Evolutionary conservation across 2,329 filamentous ascomycete genomes (phyloP), one percentile per base, ranked within the genome.

Genomic region (Dissoconium aciculare): DNA sequence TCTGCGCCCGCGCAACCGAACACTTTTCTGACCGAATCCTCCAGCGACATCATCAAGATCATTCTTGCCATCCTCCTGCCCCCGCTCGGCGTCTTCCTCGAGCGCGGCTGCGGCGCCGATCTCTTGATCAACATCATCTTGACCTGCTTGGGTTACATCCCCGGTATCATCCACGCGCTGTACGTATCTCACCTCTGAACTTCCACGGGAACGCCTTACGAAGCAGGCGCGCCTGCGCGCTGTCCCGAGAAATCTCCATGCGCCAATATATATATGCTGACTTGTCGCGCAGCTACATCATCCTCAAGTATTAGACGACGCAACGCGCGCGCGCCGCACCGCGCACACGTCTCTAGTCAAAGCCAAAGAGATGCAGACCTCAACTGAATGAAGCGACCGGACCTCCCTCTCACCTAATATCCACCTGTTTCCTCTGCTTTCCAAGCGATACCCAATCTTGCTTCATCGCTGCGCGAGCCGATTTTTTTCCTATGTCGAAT

Each of bases 101-200:
- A 93, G 76, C 74, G 78, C 47, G 84, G 84, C 50, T 92, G 84
- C 63, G 77, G 77, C 54, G 73, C 76, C 45, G 81, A 92, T 56
- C 66, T 93, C 52, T 66, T 87, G 60, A 91, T 93, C 72, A 92
- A 91, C 75, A 81, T 92, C 59, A 69, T 84, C 52, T 64, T 91
- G 61, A 91, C 82, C 47, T 80, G 49, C 65, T 32, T 47, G 46
- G 74, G 71, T 58, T 76, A 72, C 57, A 55, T 56, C 37, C 53
- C 50, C 24, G 41, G 83, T 58, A 85, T 92, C 63, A 82, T 92
- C 58, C 84, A 93, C 66, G 84, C 84, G 39, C 63, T 92, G 64
- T 92, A 73, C 42, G 72, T 70, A 17, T 14, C 21, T 34, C 9
- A 30, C 28, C 21, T 34, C 28, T 26, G 10, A 19, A 21, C 5